Conservation (phyloP, 139 green algal genomes). For the Coccomyxa sp. region DNA sequence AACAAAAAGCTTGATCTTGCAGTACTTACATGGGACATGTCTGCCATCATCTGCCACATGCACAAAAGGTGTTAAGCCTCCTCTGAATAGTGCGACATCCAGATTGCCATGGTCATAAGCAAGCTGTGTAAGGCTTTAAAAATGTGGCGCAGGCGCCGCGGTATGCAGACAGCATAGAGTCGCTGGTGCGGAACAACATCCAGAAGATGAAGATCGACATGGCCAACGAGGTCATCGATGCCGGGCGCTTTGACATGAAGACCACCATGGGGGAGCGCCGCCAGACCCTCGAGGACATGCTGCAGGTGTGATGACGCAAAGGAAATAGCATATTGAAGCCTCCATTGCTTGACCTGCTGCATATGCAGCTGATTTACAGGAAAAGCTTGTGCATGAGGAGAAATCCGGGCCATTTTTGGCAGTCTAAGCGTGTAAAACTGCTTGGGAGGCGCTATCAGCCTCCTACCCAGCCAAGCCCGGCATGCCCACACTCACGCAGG, state of each 20-base stretch:
- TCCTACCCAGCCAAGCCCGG: neutral
- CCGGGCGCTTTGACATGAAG: constrained; percentile 88
- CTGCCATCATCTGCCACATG: too few relatives aligned
- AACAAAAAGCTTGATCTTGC: too few relatives aligned
- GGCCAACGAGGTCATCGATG: constrained; percentile 95
- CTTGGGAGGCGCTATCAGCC: neutral
- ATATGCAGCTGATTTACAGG: neutral
- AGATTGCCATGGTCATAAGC: too few relatives aligned
- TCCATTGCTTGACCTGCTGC: neutral
- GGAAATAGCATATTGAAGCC: too few relatives aligned
- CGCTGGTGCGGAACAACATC: constrained; percentile 92
- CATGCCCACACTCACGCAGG: neutral
- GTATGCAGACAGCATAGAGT: constrained; percentile 91
- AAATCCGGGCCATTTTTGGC: neutral
- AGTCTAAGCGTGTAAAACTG: neutral
- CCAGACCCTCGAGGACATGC: constrained; percentile 76
- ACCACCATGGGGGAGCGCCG: constrained; percentile 88
- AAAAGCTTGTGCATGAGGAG: neutral
- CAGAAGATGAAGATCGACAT: constrained; percentile 98
- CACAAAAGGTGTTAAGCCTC: too few relatives aligned
- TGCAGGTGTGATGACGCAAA: constrained; percentile 51
- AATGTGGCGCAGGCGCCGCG: neutral
- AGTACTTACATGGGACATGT: too few relatives aligned
- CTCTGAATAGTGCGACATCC: too few relatives aligned
- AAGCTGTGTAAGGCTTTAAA: too few relatives aligned